These are phyloP conservation scores for Colletotrichum nymphaeae DNA, from an alignment of 2,329 filamentous ascomycete genomes.

Conservation along the genomic window DNA sequence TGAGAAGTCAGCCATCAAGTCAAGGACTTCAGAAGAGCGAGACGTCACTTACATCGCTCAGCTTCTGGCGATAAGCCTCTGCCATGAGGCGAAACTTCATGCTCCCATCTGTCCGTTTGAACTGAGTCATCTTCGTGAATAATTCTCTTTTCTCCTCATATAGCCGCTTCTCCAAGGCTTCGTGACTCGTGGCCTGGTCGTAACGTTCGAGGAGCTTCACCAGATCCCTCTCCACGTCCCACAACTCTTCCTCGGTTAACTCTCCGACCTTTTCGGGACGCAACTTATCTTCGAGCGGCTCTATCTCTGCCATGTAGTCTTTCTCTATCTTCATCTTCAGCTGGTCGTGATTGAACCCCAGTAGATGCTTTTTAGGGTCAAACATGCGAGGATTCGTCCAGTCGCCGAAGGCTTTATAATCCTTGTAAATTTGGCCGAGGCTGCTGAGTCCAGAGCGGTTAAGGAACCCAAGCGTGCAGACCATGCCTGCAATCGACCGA, in stretches of 20 bases:
- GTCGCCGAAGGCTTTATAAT: conserved; percentile 31
- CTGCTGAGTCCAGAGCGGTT: conserved; percentile 30
- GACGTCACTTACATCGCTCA: not conserved
- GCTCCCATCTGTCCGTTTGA: not conserved
- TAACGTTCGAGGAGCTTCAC: not conserved
- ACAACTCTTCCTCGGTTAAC: not conserved
- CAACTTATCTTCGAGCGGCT: not conserved
- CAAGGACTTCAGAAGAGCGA: not conserved
- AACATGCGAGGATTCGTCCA: conserved; percentile 8
- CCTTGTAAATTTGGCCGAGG: conserved; percentile 32
- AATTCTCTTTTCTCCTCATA: not conserved
- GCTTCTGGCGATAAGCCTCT: not conserved
- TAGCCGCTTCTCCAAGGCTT: not conserved
- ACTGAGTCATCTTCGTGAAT: not conserved
- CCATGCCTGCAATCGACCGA: conserved; percentile 44
- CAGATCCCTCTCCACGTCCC: not conserved
- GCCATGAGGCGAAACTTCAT: conserved; percentile 18
- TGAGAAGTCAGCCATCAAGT: not conserved
- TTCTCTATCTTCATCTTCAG: not conserved
- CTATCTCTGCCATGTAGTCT: not conserved
- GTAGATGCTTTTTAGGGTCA: conserved; percentile 12
- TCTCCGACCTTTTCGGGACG: not conserved
- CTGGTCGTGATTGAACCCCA: conserved; percentile 8
- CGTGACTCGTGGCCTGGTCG: not conserved
- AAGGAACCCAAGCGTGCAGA: conserved; percentile 35